A percentile compares a stretch with the other conserved stretches of the same genome.
Conservation (phyloP, 1,284 basidiomycete genomes). For the Austroboletus novae-zelandiae region DNA sequence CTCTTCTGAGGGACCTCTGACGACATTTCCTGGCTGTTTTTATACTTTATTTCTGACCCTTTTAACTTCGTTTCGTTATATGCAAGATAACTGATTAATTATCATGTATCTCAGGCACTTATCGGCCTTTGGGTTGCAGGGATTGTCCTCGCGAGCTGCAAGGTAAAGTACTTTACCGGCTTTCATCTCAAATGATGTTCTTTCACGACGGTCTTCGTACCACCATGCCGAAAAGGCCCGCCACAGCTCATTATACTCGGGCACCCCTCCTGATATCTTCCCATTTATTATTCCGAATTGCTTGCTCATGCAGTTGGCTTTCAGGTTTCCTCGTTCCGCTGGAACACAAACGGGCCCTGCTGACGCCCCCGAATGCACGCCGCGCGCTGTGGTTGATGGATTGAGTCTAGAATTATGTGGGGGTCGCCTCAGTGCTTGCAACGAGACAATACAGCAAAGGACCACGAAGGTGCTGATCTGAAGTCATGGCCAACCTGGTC, state of each 20-base stretch:
- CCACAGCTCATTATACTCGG: slow-evolving; percentile 80
- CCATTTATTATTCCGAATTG: not conserved
- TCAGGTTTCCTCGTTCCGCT: slow-evolving; percentile 6
- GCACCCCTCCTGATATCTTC: slow-evolving; percentile 64
- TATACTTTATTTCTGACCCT: slow-evolving; percentile 35
- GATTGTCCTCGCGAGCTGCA: not conserved
- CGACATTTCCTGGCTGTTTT: slow-evolving; percentile 21
- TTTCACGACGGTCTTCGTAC: slow-evolving; percentile 91
- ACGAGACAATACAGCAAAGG: too few relatives aligned
- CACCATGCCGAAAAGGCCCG: slow-evolving; percentile 81
- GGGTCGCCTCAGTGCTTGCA: too few relatives aligned
- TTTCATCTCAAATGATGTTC: slow-evolving; percentile 45
- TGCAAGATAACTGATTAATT: slow-evolving; percentile 5
- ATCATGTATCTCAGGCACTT: not conserved
- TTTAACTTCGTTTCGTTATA: not conserved
- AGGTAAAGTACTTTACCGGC: slow-evolving; percentile 10
- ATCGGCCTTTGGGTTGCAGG: not conserved
- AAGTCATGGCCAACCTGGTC: too few relatives aligned
- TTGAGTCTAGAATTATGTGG: too few relatives aligned
- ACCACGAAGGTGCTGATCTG: too few relatives aligned
- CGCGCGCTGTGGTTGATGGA: too few relatives aligned
- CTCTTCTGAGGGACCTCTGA: slow-evolving; percentile 13
- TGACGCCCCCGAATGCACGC: too few relatives aligned
- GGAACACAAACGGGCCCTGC: too few relatives aligned
- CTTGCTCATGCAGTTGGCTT: slow-evolving; percentile 1